Percentiles rank a stretch among this genome's conserved stretches.
These are phyloP conservation scores for Spatholobus suberectus DNA, from an alignment of 306 rosid genomes.

Conservation along the genomic window DNA sequence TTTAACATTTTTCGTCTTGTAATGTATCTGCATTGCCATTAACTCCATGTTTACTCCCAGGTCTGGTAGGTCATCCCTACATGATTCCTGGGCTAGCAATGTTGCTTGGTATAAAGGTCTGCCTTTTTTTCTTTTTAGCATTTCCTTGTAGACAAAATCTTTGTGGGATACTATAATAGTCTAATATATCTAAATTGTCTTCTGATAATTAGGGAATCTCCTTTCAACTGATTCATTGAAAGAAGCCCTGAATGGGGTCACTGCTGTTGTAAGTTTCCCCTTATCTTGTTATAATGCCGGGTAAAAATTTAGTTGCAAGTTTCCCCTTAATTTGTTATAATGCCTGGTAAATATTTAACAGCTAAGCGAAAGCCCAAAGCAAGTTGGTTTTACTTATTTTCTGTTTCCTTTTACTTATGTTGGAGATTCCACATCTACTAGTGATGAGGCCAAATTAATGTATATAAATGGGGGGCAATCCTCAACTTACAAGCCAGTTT, in stretches of 20 bases:
- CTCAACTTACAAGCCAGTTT: too few species aligned
- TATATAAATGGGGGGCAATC: too few species aligned
- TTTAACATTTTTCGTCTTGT: background rate
- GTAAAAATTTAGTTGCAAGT: slow-evolving; percentile 50
- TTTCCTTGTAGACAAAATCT: slow-evolving; percentile 31
- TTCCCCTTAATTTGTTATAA: slow-evolving; percentile 31
- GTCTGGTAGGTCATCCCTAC: slow-evolving; percentile 86
- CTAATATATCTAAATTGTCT: slow-evolving; percentile 33
- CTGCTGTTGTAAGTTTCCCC: slow-evolving; percentile 78
- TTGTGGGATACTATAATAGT: slow-evolving; percentile 32
- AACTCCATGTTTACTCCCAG: slow-evolving; percentile 52
- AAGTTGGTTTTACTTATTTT: background rate
- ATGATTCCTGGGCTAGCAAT: slow-evolving; percentile 77
- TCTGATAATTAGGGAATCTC: slow-evolving; percentile 75
- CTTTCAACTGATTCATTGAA: slow-evolving; percentile 78
- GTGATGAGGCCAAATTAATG: too few species aligned
- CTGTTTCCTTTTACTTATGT: too few species aligned
- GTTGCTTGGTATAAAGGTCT: slow-evolving; percentile 88
- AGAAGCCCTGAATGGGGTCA: slow-evolving; percentile 84
- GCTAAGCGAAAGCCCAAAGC: slow-evolving; percentile 8
- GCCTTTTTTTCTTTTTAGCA: background rate
- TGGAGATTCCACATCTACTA: too few species aligned
- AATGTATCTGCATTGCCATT: slow-evolving; percentile 17
- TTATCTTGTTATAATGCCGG: slow-evolving; percentile 20
- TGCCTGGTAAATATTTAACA: slow-evolving; percentile 13